These are phyloP conservation scores for Trichosporon sp. DNA, from an alignment of 1,284 basidiomycete species.

Conservation along the genomic window DNA sequence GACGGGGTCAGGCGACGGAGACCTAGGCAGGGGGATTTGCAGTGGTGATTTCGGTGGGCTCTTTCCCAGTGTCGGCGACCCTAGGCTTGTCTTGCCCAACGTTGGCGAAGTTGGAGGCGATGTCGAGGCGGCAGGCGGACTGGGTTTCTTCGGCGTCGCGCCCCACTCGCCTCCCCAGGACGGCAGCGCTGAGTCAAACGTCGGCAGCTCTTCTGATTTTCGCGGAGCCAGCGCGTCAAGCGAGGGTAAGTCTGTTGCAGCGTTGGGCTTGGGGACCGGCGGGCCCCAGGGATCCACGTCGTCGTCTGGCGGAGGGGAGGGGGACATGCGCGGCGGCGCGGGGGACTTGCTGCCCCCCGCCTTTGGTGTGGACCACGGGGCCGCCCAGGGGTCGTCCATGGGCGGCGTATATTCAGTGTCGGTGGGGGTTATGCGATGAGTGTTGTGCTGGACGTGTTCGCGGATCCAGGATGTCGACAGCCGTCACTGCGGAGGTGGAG, in stretches of 20 bases:
- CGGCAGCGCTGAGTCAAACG: conserved; percentile 3
- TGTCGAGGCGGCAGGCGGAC: neutral
- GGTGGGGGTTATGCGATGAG: neutral
- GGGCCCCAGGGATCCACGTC: conserved; percentile 31
- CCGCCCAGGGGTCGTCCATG: conserved; percentile 36
- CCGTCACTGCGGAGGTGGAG: neutral
- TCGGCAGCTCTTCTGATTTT: neutral
- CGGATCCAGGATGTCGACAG: too few relatives aligned
- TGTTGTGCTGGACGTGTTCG: neutral
- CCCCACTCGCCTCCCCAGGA: conserved; percentile 16
- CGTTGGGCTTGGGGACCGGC: conserved; percentile 18
- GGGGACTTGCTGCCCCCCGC: neutral
- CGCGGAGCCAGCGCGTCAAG: neutral
- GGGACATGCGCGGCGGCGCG: conserved; percentile 23
- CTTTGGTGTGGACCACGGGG: conserved; percentile 24
- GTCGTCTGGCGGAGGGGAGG: conserved; percentile 26
- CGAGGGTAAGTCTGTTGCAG: neutral
- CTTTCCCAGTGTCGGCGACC: neutral
- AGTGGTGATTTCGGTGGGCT: neutral
- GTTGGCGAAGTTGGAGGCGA: too few relatives aligned
- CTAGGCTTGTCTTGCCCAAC: neutral
- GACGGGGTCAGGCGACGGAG: neutral
- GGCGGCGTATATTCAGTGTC: neutral
- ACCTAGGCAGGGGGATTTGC: neutral
- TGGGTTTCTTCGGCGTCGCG: neutral